phyloP scores from a whole-genome alignment of 73 alveolate species.

The Uronychia binucleata region DNA sequence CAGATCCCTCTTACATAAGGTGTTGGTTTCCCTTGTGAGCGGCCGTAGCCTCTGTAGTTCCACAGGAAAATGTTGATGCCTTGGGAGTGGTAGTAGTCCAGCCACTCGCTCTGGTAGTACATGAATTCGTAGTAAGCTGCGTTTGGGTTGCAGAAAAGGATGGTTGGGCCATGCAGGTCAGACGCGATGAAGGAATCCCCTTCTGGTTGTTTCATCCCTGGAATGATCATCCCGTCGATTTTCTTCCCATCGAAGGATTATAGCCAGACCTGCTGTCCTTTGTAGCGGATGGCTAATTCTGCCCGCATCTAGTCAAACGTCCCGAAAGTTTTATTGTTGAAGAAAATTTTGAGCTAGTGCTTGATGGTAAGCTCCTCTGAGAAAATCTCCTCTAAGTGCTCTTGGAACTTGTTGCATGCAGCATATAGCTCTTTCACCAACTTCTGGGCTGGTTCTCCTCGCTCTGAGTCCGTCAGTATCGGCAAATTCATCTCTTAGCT shows the following conservation, averaged over 20 bases:
- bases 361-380: not conserved
- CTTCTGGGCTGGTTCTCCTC: not conserved
- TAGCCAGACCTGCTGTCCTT: conserved; percentile 23
- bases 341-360: conserved; percentile 3
- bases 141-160: conserved; percentile 84
- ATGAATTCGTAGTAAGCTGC: conserved; percentile 81
- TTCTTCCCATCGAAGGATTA: conserved; percentile 25
- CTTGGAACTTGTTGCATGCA: not conserved
- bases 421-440: not conserved
- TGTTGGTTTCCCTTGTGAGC: conserved; percentile 75
- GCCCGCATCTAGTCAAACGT: conserved; percentile 58
- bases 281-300: conserved; percentile 43
- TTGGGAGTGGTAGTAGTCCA: conserved; percentile 60
- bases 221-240: conserved; percentile 46
- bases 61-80: conserved; percentile 76
- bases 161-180: conserved; percentile 42
- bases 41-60: conserved; percentile 88
- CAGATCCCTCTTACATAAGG: conserved; percentile 25
- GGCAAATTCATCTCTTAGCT: not conserved
- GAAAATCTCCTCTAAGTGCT: not conserved
- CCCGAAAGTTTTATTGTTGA: conserved; percentile 43
- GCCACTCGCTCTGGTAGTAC: conserved; percentile 77
- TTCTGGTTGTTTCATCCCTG: conserved; percentile 23
- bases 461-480: not conserved
- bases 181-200: conserved; percentile 3